Percentiles rank a stretch among this genome's conserved stretches.
Conservation (phyloP, 2,329 filamentous ascomycete genomes). For the Aspergillus pseudoviridinutans region DNA sequence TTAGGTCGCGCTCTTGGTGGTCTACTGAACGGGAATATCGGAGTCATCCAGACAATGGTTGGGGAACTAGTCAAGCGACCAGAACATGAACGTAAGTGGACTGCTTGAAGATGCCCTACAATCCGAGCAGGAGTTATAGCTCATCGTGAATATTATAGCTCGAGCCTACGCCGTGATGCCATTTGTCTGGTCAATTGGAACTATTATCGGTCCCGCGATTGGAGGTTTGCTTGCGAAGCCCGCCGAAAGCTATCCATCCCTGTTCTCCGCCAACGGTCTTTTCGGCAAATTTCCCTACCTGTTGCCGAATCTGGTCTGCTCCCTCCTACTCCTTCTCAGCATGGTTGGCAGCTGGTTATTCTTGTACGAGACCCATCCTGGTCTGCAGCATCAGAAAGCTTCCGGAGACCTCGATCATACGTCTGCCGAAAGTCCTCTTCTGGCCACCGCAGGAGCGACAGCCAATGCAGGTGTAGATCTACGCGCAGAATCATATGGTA, state of each 20-base stretch:
- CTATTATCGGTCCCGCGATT: constrained; percentile 75
- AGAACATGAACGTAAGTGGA: constrained; percentile 73
- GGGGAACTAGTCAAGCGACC: constrained; percentile 79
- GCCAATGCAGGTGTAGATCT: constrained; percentile 70
- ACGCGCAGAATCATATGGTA: constrained; percentile 74
- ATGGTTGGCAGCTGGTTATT: constrained; percentile 76
- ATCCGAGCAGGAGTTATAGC: constrained; percentile 1
- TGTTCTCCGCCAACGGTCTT: constrained; percentile 64
- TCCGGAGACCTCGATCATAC: constrained; percentile 38
- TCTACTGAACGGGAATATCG: constrained; percentile 85
- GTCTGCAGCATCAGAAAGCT: constrained; percentile 59
- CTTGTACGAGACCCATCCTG: constrained; percentile 84
- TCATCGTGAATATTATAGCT: constrained; percentile 46
- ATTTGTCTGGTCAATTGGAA: constrained; percentile 88
- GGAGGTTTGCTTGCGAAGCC: constrained; percentile 84
- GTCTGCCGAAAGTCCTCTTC: constrained; percentile 65
- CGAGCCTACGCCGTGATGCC: constrained; percentile 89
- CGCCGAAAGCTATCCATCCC: constrained; percentile 64
- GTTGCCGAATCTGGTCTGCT: constrained; percentile 83
- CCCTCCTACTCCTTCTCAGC: constrained; percentile 69
- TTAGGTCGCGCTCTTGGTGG: constrained; percentile 73
- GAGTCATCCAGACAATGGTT: constrained; percentile 89
- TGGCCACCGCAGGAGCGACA: constrained; percentile 70
- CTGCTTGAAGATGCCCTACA: not conserved
- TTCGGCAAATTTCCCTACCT: constrained; percentile 82